Conservation (phyloP, 352 stramenopile species). For the Phytophthora crassamura region DNA sequence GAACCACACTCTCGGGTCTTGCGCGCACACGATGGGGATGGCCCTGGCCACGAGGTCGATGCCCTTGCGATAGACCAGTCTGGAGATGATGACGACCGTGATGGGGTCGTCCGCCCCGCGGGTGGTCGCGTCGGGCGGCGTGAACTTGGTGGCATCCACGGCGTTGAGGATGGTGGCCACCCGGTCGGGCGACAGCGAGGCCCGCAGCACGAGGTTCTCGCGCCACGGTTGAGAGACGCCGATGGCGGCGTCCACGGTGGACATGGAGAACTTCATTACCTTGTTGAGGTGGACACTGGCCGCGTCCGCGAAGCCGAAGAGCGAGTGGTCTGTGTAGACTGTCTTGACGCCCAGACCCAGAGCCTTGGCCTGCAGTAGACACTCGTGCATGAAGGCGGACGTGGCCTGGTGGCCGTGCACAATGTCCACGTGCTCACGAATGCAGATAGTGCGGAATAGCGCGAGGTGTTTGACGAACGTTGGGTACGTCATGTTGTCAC, state of each 20-base stretch:
- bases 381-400: slow-evolving; percentile 96
- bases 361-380: slow-evolving; percentile 92
- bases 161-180: slow-evolving; percentile 97
- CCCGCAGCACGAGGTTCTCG: slow-evolving; percentile 96
- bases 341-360: slow-evolving; percentile 79
- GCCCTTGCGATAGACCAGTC: slow-evolving; percentile 97
- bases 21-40: slow-evolving; percentile 92
- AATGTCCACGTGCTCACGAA: slow-evolving; percentile 95
- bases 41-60: slow-evolving; percentile 94
- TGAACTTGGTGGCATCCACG: slow-evolving; percentile 96
- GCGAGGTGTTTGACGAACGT: slow-evolving; percentile 93
- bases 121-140: slow-evolving; percentile 46
- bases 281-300: slow-evolving; percentile 94
- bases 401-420: slow-evolving; percentile 97
- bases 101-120: slow-evolving; percentile 50
- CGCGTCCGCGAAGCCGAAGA: slow-evolving; percentile 97
- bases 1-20: slow-evolving; percentile 92
- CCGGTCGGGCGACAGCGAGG: slow-evolving; percentile 80
- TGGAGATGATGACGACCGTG: slow-evolving; percentile 96
- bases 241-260: slow-evolving; percentile 95
- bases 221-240: slow-evolving; percentile 96
- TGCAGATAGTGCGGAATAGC: slow-evolving; percentile 93
- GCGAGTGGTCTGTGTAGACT: slow-evolving; percentile 97
- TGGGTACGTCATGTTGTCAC: slow-evolving; percentile 95
- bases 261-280: slow-evolving; percentile 95